phyloP scores from a whole-genome alignment of 1,139 yeast genomes.

The Lodderomyces oxycetoniae region DNA sequence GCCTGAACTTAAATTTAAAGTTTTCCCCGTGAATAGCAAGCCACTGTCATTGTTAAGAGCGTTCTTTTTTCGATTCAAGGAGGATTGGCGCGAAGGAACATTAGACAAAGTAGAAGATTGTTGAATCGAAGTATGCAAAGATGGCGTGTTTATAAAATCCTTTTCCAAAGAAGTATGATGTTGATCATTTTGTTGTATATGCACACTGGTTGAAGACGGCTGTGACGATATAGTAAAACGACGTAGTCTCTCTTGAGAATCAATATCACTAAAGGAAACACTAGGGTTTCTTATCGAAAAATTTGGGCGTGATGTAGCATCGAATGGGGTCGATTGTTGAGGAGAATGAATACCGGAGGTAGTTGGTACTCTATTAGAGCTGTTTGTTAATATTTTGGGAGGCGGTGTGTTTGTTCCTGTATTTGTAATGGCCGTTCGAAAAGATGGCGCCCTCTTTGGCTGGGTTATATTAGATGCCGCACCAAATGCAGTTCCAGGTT shows the following conservation, averaged over 20 bases:
- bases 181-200: slow-evolving; percentile 10
- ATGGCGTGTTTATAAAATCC: slow-evolving; percentile 9
- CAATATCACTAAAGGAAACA: slow-evolving; percentile 40
- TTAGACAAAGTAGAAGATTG: slow-evolving; percentile 1
- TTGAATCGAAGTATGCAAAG: slow-evolving; percentile 6
- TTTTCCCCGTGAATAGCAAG: too few species aligned
- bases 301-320: slow-evolving; percentile 2
- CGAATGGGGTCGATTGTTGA: slow-evolving; percentile 1
- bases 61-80: slow-evolving; percentile 9
- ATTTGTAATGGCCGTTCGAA: slow-evolving; percentile 3
- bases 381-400: slow-evolving; percentile 10
- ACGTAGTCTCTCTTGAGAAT: slow-evolving; percentile 36
- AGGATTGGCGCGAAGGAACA: slow-evolving; percentile 7
- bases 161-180: too few species aligned
- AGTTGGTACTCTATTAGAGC: neutral
- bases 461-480: too few species aligned
- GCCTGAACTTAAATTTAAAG: too few species aligned
- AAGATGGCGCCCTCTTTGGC: slow-evolving; percentile 6
- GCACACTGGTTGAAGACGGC: slow-evolving; percentile 29
- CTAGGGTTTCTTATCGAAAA: slow-evolving; percentile 16
- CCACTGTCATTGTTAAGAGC: neutral
- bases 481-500: too few species aligned
- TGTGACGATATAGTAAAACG: slow-evolving; percentile 46
- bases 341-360: slow-evolving; percentile 5
- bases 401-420: slow-evolving; percentile 5